Percentiles rank a stretch among this genome's conserved stretches.
phyloP scores from a whole-genome alignment of 352 stramenopile species.

The Globisporangium spinosum region DNA sequence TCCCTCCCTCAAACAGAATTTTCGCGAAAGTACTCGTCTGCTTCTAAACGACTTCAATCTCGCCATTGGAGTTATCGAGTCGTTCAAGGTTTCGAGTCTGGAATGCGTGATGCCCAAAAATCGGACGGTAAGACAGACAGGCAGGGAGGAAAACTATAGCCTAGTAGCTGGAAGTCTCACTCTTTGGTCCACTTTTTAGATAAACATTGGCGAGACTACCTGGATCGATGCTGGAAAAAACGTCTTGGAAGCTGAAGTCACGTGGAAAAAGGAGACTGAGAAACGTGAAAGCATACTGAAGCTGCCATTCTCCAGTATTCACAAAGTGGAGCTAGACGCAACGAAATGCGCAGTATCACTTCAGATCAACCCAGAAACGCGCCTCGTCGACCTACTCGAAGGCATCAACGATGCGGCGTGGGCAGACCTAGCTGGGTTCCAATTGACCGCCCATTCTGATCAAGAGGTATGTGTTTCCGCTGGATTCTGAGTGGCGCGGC shows the following conservation, averaged over 20 bases:
- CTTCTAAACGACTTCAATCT: constrained; percentile 35
- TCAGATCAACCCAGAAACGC: not conserved
- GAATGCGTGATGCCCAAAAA: constrained; percentile 10
- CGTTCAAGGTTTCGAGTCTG: constrained; percentile 10
- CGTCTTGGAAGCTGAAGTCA: constrained; percentile 26
- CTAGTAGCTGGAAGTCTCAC: not conserved
- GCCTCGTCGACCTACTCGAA: constrained; percentile 1
- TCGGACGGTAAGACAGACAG: constrained; percentile 4
- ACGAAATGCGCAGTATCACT: not conserved
- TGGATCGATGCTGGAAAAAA: constrained; percentile 34
- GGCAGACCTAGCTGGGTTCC: not conserved
- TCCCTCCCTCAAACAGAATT: constrained; percentile 9
- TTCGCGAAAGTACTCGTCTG: constrained; percentile 28
- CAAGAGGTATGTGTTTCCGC: not conserved
- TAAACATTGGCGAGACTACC: constrained; percentile 8
- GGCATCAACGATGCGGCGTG: not conserved
- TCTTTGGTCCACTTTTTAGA: constrained; percentile 9
- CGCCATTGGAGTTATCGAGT: constrained; percentile 27
- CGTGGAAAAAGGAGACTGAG: not conserved
- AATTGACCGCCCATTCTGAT: not conserved
- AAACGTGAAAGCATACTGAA: constrained; percentile 18
- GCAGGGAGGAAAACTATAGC: not conserved
- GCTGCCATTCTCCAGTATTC: constrained; percentile 22
- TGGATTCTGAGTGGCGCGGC: not conserved
- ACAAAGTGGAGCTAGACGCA: not conserved